Conservation (phyloP, 163 green algal species). For the Picocystis sp. region DNA sequence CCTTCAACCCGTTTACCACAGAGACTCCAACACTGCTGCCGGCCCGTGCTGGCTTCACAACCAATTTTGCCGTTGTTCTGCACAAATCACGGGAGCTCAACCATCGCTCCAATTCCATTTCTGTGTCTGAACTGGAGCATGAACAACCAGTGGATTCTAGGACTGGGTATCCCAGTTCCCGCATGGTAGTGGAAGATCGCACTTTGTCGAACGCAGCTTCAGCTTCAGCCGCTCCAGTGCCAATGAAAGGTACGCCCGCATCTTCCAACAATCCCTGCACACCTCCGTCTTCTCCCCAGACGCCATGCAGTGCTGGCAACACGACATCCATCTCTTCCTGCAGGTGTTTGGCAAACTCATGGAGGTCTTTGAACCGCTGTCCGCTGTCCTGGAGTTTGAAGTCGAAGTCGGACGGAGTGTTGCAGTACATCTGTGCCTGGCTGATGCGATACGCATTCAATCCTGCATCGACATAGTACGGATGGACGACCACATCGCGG, state of each 20-base stretch:
- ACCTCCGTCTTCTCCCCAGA: constrained; percentile 23
- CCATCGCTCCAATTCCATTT: no score
- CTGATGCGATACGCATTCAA: constrained; percentile 7
- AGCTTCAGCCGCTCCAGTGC: constrained; percentile 12
- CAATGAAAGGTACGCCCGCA: constrained; percentile 21
- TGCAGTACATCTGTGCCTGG: constrained; percentile 24
- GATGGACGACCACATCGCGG: not conserved
- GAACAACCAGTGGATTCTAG: no score
- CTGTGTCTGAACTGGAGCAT: no score
- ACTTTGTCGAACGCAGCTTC: constrained; percentile 22
- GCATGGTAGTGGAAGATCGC: not conserved
- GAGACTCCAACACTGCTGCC: constrained; percentile 22
- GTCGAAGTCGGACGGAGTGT: constrained; percentile 29
- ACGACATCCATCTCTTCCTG: constrained; percentile 15
- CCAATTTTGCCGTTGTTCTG: not conserved
- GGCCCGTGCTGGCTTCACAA: constrained; percentile 22
- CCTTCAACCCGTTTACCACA: constrained; percentile 14
- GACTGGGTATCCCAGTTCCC: constrained; percentile 1
- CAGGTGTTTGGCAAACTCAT: constrained; percentile 13
- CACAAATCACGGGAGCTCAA: no score
- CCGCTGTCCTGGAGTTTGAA: constrained; percentile 18
- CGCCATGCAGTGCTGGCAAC: constrained; percentile 23
- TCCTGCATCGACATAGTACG: constrained; percentile 7
- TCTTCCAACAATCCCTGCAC: constrained; percentile 20
- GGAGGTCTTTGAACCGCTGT: constrained; percentile 9